These are phyloP conservation scores for Pelargonium hybrid DNA, from an alignment of 441 rosid species.

Conservation along the genomic window DNA sequence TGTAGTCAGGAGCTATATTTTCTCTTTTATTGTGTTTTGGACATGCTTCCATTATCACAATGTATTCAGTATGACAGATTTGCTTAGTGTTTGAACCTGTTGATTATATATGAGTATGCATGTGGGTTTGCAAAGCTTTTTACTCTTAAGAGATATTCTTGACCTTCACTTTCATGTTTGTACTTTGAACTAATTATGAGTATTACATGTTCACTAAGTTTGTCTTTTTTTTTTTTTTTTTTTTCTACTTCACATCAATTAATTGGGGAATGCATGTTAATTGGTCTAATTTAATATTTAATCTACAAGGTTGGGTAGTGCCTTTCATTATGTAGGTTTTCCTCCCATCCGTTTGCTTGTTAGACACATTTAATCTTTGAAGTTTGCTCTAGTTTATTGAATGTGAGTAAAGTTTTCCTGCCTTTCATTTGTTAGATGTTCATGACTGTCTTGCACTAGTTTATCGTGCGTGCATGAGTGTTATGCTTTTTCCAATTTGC, in stretches of 20 bases:
- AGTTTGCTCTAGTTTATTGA: neutral
- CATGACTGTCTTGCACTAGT: neutral
- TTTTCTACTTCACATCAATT: neutral
- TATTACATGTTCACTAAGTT: neutral
- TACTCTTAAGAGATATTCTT: neutral
- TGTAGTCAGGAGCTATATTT: slow-evolving; percentile 14
- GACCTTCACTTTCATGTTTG: slow-evolving; percentile 8
- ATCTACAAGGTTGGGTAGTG: neutral
- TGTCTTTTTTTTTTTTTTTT: neutral
- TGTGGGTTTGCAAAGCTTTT: neutral
- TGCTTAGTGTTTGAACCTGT: neutral
- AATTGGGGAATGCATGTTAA: neutral
- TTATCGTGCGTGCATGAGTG: no score
- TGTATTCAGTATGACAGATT: neutral
- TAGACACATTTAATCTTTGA: neutral
- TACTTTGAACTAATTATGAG: neutral
- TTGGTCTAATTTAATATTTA: neutral
- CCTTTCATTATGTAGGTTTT: neutral
- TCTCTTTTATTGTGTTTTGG: slow-evolving; percentile 11
- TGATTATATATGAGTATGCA: neutral
- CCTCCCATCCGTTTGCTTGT: neutral
- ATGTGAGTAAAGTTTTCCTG: neutral
- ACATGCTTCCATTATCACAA: slow-evolving; percentile 1
- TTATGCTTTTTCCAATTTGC: neutral
- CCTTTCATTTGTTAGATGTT: neutral